These are phyloP conservation scores for Retiboletus flavoniger DNA, from an alignment of 1,284 basidiomycete genomes.

Conservation along the genomic window DNA sequence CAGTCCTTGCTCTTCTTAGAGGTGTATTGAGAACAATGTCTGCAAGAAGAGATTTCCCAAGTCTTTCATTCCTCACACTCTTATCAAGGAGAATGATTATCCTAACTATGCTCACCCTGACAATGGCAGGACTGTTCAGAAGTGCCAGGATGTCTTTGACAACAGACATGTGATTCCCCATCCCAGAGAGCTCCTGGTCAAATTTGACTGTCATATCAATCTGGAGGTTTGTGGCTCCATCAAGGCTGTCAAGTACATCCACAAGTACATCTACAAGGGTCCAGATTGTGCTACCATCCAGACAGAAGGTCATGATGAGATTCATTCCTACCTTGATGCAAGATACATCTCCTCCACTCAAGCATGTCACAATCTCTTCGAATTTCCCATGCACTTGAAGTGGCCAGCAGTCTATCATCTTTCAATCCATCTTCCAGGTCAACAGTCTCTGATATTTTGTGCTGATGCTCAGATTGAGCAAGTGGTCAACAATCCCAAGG, in stretches of 20 bases:
- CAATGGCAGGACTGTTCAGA: slow-evolving; percentile 7
- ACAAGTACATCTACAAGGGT: too few species aligned
- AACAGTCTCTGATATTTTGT: slow-evolving; percentile 39
- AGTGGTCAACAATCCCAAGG: too few species aligned
- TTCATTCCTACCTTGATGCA: too few species aligned
- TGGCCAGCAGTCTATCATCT: slow-evolving; percentile 16
- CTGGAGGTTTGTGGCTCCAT: slow-evolving; percentile 32
- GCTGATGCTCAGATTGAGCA: too few species aligned
- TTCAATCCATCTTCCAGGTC: slow-evolving; percentile 17
- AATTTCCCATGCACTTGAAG: slow-evolving; percentile 21
- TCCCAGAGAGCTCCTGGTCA: slow-evolving; percentile 1
- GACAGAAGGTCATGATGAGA: too few species aligned
- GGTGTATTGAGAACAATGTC: slow-evolving; percentile 1
- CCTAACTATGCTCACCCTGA: slow-evolving; percentile 13
- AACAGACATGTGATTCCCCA: slow-evolving; percentile 5
- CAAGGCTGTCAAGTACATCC: too few species aligned
- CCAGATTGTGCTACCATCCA: too few species aligned
- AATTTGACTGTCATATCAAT: slow-evolving; percentile 51
- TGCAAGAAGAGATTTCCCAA: slow-evolving; percentile 11
- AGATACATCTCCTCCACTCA: slow-evolving; percentile 6
- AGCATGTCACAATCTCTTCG: slow-evolving; percentile 17
- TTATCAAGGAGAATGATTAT: slow-evolving; percentile 12
- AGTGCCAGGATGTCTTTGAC: too few species aligned
- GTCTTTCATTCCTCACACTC: not conserved
- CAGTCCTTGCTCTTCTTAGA: slow-evolving; percentile 5